Evolutionary conservation across 2,329 filamentous ascomycete genomes (phyloP), one percentile per base, ranked within the genome.

Genomic region (Calonectria naviculata): DNA sequence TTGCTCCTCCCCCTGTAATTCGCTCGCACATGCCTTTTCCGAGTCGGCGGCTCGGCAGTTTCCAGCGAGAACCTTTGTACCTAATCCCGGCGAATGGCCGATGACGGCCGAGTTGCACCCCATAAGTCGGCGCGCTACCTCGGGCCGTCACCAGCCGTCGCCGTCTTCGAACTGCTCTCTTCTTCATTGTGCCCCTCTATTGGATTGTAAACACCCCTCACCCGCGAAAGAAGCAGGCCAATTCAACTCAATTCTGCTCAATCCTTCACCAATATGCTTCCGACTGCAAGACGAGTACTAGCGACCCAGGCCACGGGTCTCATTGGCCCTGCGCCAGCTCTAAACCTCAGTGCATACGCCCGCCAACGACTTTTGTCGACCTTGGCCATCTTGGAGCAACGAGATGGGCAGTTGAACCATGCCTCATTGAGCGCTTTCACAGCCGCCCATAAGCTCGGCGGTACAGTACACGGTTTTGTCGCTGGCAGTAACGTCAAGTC

Each of bases 371-470:
- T 97, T 72, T 89, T 97, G 70, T 98, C 95, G 62, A 97, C 95
- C 41, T 90, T 99, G 68, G 96, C 96, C 54, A 87, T 99, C 65
- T 90, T 99, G 73, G 97, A 99, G 85, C 97, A 98, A 85, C 92
- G 93, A 79, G 93, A 97, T 79, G 97, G 97, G 73, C 93, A 95
- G 85, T 90, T 99, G 75, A 95, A 94, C 81, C 85, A 89, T 72
- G 93, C 93, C 26, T 98, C 95, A 6, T 87, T 98, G 68, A 94
- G 94, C 80, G 93, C 95, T 52, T 90, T 98, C 70, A 93, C 94
- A 10, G 97, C 97, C 10, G 96, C 95, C 24, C 90, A 93, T 83
- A 95, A 95, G 83, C 85, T 98, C 9, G 96, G 96, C 67, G 96
- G 95, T 5, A 86, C 93, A 7, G 88, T 99, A 63, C 95, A 96